Base-by-base conservation (phyloP, 106 monocot species). In the Dendrobium chrysotoxum region DNA sequence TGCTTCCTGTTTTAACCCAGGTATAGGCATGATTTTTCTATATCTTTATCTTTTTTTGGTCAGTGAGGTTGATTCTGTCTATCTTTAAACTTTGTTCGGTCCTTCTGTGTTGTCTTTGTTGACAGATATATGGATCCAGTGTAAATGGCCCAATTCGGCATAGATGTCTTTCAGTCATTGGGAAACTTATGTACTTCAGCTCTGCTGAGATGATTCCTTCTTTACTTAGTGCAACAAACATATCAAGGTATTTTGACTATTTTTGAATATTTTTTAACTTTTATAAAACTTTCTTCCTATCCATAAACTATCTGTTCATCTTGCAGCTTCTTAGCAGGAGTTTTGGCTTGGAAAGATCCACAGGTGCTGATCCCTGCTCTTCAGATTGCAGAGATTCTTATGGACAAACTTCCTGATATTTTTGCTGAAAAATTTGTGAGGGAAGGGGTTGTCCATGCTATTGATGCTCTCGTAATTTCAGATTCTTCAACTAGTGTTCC, bases 271-370 rank as follows among this genome's bases (percentile, higher is more conserved):
- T 46, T 38, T 9, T 61, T 64, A 1, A 65, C 61, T 35, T 25
- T 71, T 26, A 80, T 7, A 54, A 16, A 80, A 20, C 50, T 76
- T 15, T 65, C 9, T 66, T 78, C 40, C 28, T 47, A 17, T 68
- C 18, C 75, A 26, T 25, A 23, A 26, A 65, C 15, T 50, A 50
- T 50, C 11, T 78, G 23, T 7, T 84, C n/a, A 40, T 66, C 42
- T 31, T 89, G 13, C 70, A 97, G 97, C 85, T 98, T 98, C 81
- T 85, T 98, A 84, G 97, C 97, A 65, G 92, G 94, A 79, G 88
- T 98, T 81, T 85, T 98, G 66, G 97, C 92, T 39, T 98, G 97
- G 97, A 98, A 98, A 83, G 97, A 98, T 85, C 94, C 94, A 23
- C 97, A 94, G 64, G 91, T 98, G 2, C 82, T 98, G 80, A 91